These are phyloP conservation scores for Pichia sp. DNA, from an alignment of 1,139 yeast genomes.

Conservation along the genomic window DNA sequence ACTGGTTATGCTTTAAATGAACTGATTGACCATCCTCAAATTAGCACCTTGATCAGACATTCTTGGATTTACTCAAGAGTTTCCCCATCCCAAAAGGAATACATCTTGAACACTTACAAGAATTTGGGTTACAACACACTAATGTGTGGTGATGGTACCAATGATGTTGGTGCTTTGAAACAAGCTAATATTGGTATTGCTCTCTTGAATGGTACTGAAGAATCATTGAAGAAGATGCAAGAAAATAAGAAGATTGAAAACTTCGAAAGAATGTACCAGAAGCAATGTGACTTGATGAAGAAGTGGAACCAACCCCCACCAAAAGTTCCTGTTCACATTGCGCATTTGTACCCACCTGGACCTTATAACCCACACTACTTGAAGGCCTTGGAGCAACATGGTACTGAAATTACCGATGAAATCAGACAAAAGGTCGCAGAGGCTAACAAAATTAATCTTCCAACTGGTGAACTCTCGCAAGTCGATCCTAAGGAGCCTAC, in stretches of 20 bases:
- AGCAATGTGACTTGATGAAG: conserved; percentile 70
- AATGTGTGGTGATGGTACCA: conserved; percentile 99
- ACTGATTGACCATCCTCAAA: conserved; percentile 53
- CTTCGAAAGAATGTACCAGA: conserved; percentile 64
- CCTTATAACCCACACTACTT: conserved; percentile 83
- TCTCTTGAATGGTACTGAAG: conserved; percentile 92
- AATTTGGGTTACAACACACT: conserved; percentile 87
- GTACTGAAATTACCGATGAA: conserved; percentile 65
- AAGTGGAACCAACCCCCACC: conserved; percentile 84
- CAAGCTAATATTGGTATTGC: conserved; percentile 99
- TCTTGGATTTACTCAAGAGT: conserved; percentile 99
- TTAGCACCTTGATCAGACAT: conserved; percentile 68
- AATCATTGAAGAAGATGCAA: conserved; percentile 81
- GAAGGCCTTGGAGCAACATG: conserved; percentile 77
- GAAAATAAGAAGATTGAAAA: conserved; percentile 70
- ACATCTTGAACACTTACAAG: conserved; percentile 74
- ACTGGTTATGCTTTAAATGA: conserved; percentile 86
- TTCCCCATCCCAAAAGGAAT: conserved; percentile 94
- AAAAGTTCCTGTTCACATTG: conserved; percentile 80
- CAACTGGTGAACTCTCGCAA: conserved; percentile 12
- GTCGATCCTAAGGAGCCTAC: background rate
- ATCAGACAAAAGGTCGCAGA: conserved; percentile 51
- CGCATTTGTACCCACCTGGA: conserved; percentile 96
- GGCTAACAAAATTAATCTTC: conserved; percentile 34
- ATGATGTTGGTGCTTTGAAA: conserved; percentile 98